Evolutionary conservation across 768 basidiomycete species (phyloP), one percentile per base, ranked within the genome.

Genomic region (Pleurotus cornucopiae): DNA sequence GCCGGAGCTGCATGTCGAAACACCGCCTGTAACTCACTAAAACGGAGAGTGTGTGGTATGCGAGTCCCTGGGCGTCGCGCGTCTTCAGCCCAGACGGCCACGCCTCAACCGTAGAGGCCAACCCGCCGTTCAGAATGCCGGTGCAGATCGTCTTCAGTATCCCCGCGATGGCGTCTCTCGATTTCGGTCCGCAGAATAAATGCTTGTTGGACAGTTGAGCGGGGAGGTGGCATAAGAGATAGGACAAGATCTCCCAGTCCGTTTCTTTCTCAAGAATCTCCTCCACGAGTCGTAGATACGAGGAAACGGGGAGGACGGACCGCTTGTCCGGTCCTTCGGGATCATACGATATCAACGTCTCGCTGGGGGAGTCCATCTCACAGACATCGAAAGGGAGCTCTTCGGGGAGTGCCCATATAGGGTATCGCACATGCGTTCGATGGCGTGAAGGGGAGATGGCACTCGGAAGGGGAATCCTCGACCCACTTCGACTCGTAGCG

Each of bases 121-220:
- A 73, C 7, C 78, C 76, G 6, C 80, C 83, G 11, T 73, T 77
- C 16, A 82, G 70, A 26, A 95, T 79, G 0, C 82, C 82, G 1
- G 78, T 73, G 71, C 91, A 91, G 11, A 98, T 71, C 23, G 77
- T 66, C n/a, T 76, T 75, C 39, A 93, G 71, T 34, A 98, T 71
- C 47, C 73, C 76, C 4, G 82, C 74, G 18, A 95, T 79, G 7
- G 81, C 79, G 12, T 66, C 70, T n/a, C 85, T 76, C 25, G 89
- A 85, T 49, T 84, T 83, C 0, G 91, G 91, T 1, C 97, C 97
- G 65, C 95, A 97, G 69, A 97, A 95, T 52, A 98, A 78, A 64
- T 98, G 94, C 69, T 98, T 98, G 79, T 98, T 98, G 56, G 90
- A 77, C 7, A 98, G 79, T 66, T 98, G 94, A 6, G 85, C 78